Percentiles rank a stretch among this genome's conserved stretches.
Conservation (phyloP, 2,329 filamentous ascomycete genomes). For the Intubia oerlemansii region DNA sequence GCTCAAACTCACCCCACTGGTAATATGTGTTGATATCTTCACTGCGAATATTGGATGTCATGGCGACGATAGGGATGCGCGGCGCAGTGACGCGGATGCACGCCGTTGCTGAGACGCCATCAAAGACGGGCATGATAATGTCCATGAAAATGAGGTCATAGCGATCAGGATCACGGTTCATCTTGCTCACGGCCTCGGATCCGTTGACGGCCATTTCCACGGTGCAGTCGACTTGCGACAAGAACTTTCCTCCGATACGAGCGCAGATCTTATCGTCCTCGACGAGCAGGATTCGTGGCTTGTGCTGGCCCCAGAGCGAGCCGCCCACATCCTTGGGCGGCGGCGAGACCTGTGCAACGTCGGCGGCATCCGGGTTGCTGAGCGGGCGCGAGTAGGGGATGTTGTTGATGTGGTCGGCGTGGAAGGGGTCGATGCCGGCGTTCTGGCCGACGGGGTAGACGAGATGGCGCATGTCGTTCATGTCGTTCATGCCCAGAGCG, state of each 20-base stretch:
- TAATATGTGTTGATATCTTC: conserved; percentile 97
- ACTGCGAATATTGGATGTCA: conserved; percentile 95
- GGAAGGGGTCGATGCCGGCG: conserved; percentile 86
- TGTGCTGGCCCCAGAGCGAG: conserved; percentile 34
- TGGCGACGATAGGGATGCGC: conserved; percentile 76
- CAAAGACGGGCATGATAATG: conserved; percentile 92
- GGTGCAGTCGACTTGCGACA: conserved; percentile 41
- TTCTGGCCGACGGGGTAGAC: conserved; percentile 85
- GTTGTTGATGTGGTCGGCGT: conserved; percentile 82
- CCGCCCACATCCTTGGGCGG: conserved; percentile 16
- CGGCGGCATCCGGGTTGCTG: conserved; percentile 27
- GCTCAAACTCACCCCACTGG: conserved; percentile 80
- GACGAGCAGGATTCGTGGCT: conserved; percentile 71
- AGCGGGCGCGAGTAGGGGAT: conserved; percentile 68
- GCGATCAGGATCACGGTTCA: conserved; percentile 28
- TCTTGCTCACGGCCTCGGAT: conserved; percentile 75
- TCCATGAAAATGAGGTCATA: conserved; percentile 67
- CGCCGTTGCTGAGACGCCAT: conserved; percentile 85
- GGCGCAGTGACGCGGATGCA: conserved; percentile 76
- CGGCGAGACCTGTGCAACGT: conserved; percentile 19
- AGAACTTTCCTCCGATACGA: conserved; percentile 45
- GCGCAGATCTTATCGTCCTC: conserved; percentile 57
- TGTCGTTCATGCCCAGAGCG: conserved; percentile 23
- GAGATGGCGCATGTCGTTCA: conserved; percentile 38
- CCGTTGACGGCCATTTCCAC: conserved; percentile 65